Evolutionary conservation across 1,284 basidiomycete genomes (phyloP).

Genomic region (Microbotryum silenes-acaulis): DNA sequence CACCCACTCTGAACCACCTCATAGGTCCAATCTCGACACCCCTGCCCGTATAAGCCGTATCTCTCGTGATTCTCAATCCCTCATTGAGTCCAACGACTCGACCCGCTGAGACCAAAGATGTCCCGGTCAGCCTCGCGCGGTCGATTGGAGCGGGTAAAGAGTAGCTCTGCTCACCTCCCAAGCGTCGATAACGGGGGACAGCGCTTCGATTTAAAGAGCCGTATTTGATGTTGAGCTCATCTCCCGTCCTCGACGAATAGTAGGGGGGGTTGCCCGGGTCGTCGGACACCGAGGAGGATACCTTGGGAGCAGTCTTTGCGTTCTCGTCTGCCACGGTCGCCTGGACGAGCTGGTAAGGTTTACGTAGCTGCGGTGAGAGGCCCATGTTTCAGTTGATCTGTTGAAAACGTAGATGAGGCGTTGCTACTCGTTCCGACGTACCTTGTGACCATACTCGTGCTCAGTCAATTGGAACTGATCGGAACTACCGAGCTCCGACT

Average conservation of each 20-base stretch:
- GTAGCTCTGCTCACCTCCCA: conserved; percentile 29
- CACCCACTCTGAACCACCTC: conserved; percentile 40
- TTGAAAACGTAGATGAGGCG: no score
- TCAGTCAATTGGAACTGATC: not conserved
- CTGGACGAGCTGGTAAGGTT: conserved; percentile 15
- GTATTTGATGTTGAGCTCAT: conserved; percentile 59
- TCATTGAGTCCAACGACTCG: conserved; percentile 36
- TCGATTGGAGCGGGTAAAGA: not conserved
- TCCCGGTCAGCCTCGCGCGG: not conserved
- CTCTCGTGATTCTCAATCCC: conserved; percentile 35
- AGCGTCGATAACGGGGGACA: conserved; percentile 54
- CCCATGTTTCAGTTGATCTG: not conserved
- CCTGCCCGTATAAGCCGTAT: conserved; percentile 45
- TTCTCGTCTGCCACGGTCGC: not conserved
- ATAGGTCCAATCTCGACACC: conserved; percentile 53
- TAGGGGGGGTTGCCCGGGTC: conserved; percentile 40
- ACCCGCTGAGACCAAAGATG: conserved; percentile 26
- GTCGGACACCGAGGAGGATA: not conserved
- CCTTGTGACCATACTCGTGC: conserved; percentile 5
- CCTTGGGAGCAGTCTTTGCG: not conserved
- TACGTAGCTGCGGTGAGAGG: not conserved
- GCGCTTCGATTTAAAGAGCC: conserved; percentile 58
- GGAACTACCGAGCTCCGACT: no score
- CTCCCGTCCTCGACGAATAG: conserved; percentile 62
- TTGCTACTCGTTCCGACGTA: not conserved